A percentile compares a stretch with the other conserved stretches of the same genome.
Conservation (phyloP, 2,329 filamentous ascomycete species). For the Arthroderma sp. region DNA sequence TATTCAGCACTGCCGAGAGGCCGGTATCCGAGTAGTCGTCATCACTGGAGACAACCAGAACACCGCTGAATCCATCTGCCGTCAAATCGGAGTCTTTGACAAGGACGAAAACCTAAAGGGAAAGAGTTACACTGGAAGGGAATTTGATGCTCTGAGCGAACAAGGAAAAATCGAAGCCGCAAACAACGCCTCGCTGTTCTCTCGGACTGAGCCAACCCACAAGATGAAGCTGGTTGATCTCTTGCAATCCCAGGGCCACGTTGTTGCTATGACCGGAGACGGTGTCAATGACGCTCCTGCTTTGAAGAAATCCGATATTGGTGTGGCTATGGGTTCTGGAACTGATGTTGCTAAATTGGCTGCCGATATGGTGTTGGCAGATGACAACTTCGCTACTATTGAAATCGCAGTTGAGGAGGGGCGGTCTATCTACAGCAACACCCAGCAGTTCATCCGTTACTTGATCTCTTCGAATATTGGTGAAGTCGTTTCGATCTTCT, state of each 20-base stretch:
- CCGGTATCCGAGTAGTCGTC: slow-evolving; percentile 91
- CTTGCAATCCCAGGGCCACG: slow-evolving; percentile 80
- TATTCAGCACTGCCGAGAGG: slow-evolving; percentile 77
- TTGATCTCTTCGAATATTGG: slow-evolving; percentile 98
- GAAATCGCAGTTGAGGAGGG: slow-evolving; percentile 93
- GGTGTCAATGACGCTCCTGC: slow-evolving; percentile 97
- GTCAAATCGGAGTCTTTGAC: slow-evolving; percentile 89
- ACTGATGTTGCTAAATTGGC: slow-evolving; percentile 95
- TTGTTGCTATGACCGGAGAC: slow-evolving; percentile 98
- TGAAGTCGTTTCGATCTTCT: slow-evolving; percentile 96
- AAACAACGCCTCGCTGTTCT: slow-evolving; percentile 80
- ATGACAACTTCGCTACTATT: slow-evolving; percentile 98
- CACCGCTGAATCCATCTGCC: slow-evolving; percentile 94
- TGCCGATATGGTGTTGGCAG: slow-evolving; percentile 94
- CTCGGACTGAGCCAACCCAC: slow-evolving; percentile 85
- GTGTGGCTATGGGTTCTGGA: slow-evolving; percentile 95
- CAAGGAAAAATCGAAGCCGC: slow-evolving; percentile 72
- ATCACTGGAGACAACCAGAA: slow-evolving; percentile 98
- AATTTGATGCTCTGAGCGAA: slow-evolving; percentile 77
- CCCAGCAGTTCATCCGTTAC: slow-evolving; percentile 98
- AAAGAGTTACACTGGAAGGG: slow-evolving; percentile 89
- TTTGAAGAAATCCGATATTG: slow-evolving; percentile 96
- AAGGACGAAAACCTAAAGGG: slow-evolving; percentile 67
- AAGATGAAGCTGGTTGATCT: slow-evolving; percentile 98
- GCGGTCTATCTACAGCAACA: slow-evolving; percentile 98